A percentile compares a stretch with the other conserved stretches of the same genome.
Evolutionary conservation across 768 basidiomycete genomes (phyloP).

Genomic region (Suillus hirtellus): DNA sequence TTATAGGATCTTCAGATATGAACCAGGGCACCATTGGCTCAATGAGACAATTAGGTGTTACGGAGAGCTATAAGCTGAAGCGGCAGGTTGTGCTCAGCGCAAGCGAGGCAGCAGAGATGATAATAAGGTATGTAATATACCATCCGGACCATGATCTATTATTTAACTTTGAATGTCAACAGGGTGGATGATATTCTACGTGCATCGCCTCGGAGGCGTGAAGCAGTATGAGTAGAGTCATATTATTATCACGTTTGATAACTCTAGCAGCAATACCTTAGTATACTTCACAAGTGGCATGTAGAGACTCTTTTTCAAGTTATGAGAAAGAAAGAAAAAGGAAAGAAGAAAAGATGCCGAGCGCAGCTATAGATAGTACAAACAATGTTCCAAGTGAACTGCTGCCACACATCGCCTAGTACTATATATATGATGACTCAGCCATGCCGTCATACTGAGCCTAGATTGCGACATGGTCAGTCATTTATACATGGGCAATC

Average conservation of each 20-base stretch:
- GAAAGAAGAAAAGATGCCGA: too few species aligned
- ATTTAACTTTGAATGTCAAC: constrained; percentile 13
- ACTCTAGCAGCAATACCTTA: background rate
- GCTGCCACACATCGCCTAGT: background rate
- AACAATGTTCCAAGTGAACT: background rate
- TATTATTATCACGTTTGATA: background rate
- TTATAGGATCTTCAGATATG: constrained; percentile 28
- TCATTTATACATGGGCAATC: background rate
- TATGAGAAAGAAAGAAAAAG: too few species aligned
- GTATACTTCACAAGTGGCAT: background rate
- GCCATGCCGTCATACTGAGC: background rate
- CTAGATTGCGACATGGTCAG: background rate
- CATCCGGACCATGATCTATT: constrained; percentile 2
- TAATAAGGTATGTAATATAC: constrained; percentile 66
- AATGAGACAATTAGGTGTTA: constrained; percentile 86
- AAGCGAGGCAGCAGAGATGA: constrained; percentile 98
- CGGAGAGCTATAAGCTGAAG: constrained; percentile 98
- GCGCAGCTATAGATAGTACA: background rate
- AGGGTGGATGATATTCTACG: constrained; percentile 93
- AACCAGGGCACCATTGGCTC: constrained; percentile 43
- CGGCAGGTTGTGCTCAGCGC: constrained; percentile 92
- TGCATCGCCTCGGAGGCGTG: constrained; percentile 81
- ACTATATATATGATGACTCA: background rate
- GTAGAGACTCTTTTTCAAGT: background rate
- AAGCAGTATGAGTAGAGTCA: constrained; percentile 55